Evolutionary conservation across 2,329 filamentous ascomycete genomes (phyloP).

Genomic region (Fusarium nanum): DNA sequence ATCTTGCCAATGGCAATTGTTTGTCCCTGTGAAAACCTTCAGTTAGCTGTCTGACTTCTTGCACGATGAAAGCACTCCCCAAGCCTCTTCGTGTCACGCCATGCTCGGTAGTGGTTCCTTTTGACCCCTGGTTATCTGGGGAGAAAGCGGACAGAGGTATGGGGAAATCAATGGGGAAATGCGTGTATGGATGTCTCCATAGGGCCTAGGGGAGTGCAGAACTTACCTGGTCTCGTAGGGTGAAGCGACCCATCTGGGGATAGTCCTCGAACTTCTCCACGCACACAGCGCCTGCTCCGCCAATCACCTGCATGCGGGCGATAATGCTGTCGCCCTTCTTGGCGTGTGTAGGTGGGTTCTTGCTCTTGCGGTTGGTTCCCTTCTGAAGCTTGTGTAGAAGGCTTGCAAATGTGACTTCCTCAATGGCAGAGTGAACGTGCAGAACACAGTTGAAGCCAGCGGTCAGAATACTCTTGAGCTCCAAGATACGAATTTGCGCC

Average conservation of each 20-base stretch:
- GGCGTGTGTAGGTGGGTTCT: slow-evolving; percentile 91
- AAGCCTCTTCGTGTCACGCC: slow-evolving; percentile 18
- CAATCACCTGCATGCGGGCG: slow-evolving; percentile 87
- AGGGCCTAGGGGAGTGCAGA: slow-evolving; percentile 27
- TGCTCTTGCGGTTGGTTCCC: slow-evolving; percentile 92
- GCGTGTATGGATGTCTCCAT: background rate
- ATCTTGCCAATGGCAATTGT: slow-evolving; percentile 99
- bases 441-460: slow-evolving; percentile 98
- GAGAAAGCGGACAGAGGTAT: slow-evolving; percentile 18
- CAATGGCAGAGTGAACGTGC: slow-evolving; percentile 96
- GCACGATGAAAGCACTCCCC: slow-evolving; percentile 17
- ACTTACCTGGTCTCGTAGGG: slow-evolving; percentile 84
- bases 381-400: slow-evolving; percentile 96
- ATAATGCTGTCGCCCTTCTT: slow-evolving; percentile 87
- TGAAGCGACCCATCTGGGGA: slow-evolving; percentile 91
- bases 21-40: slow-evolving; percentile 75
- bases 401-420: slow-evolving; percentile 92
- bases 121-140: slow-evolving; percentile 3
- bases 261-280: slow-evolving; percentile 97
- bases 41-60: slow-evolving; percentile 45
- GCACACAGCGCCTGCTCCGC: slow-evolving; percentile 87
- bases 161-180: slow-evolving; percentile 19
- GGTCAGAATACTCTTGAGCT: slow-evolving; percentile 92
- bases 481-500: slow-evolving; percentile 94
- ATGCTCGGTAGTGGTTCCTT: slow-evolving; percentile 8